phyloP scores from a whole-genome alignment of 345 rosid species.

The Turnera subulata region DNA sequence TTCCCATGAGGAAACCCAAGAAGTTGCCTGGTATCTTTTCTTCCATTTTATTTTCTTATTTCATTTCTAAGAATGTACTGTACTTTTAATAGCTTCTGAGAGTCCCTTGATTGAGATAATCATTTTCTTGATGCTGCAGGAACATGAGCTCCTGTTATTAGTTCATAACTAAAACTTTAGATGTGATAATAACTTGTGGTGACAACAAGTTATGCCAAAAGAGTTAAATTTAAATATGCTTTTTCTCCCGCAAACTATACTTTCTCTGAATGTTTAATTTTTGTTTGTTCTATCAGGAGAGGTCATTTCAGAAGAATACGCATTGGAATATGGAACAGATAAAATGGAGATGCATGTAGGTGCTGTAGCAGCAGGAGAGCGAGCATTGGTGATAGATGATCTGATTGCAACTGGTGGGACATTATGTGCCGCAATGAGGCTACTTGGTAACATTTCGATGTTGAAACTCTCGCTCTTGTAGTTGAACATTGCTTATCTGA shows the following conservation, averaged over 20 bases:
- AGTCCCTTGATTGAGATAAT: background rate
- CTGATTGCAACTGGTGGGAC: constrained; percentile 99
- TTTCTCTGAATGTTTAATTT: background rate
- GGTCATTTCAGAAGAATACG: constrained; percentile 86
- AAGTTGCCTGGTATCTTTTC: constrained; percentile 72
- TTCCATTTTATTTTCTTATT: background rate
- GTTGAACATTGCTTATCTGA: background rate
- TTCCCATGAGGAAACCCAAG: constrained; percentile 95
- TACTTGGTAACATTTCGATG: constrained; percentile 55
- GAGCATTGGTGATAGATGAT: constrained; percentile 81
- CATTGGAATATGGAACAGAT: constrained; percentile 96
- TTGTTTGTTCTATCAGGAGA: constrained; percentile 45
- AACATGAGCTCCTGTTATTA: background rate
- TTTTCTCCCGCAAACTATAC: too few species aligned
- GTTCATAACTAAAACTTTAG: background rate
- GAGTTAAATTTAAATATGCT: too few species aligned
- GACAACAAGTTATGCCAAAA: background rate
- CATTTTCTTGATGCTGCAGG: background rate
- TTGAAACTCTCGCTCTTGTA: constrained; percentile 1
- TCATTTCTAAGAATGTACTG: background rate
- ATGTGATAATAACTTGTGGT: background rate
- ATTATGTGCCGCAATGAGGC: constrained; percentile 81
- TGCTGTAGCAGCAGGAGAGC: constrained; percentile 87
- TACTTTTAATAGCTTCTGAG: background rate
- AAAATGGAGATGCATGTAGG: constrained; percentile 97